Evolutionary conservation across 495 filamentous ascomycete species (phyloP), one percentile per base, ranked within the genome.

Genomic region (Hypoxylon fragiforme): DNA sequence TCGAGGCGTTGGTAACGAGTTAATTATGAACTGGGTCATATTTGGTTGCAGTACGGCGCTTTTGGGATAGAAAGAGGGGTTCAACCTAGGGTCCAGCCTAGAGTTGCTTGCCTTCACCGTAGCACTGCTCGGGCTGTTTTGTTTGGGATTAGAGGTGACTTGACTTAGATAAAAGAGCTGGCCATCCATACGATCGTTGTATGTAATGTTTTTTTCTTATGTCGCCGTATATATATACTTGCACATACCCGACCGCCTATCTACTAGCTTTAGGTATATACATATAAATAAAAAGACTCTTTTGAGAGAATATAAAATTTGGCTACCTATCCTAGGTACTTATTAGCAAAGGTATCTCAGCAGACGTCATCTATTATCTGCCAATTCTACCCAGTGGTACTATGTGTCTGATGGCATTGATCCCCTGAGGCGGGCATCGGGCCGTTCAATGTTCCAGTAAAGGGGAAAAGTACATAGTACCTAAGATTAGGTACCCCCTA

Each of bases 181-280:
- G 58, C 28, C 51, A 56, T 56, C 57, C 46, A 56, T 48, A 52
- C 58, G 58, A 56, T 62, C 58, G 56, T 56, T 62, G 52, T 47
- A 21, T 28, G 45, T 60, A 62, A 56, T 62, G 58, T 56, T 44
- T 61, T 56, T 58, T 43, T n/a, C n/a, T 47, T 56, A 56, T 56
- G 58, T 62, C 41, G 36, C 31, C 46, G 51, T 56, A 62, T 38
- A 56, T 60, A 55, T 16, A 37, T 14, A 37, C 14, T 16, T n/a
- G 16, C 34, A 50, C 36, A 32, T 15, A 11, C 24, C 42, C 14
- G 37, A 3, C 38, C 14, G n/a, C 14, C 26, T 39, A 40, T 28
- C 40, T 54, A 34, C n/a, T n/a, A n/a, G n/a, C n/a, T n/a, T 14
- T 46, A 47, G 31, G 47, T 42, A 36, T 37, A 53, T 49, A 59